phyloP scores from a whole-genome alignment of 208 protist species.

The Tritrichomonas musculus region DNA sequence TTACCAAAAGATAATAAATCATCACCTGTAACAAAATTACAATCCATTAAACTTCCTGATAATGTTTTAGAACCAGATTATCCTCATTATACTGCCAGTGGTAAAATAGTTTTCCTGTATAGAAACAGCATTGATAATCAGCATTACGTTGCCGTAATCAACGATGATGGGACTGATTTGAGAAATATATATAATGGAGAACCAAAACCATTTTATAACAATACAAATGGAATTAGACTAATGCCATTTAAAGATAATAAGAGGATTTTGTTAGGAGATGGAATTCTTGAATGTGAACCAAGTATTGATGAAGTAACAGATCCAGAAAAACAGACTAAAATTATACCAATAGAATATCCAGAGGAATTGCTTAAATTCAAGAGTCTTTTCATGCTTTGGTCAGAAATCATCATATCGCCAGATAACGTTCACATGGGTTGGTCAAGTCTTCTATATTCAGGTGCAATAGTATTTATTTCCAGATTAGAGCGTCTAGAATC shows the following conservation, averaged over 20 bases:
- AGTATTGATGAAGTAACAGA: not conserved
- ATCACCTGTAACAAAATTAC: too few relatives aligned
- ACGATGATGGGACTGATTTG: not conserved
- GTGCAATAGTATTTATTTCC: not conserved
- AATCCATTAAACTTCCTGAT: too few relatives aligned
- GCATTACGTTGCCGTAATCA: not conserved
- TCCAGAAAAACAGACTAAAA: not conserved
- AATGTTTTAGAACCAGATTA: too few relatives aligned
- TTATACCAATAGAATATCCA: not conserved
- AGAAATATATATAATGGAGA: not conserved
- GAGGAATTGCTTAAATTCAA: not conserved
- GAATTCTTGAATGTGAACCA: not conserved
- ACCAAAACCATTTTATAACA: not conserved
- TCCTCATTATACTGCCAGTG: too few relatives aligned
- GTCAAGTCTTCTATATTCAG: not conserved
- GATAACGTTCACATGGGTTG: not conserved
- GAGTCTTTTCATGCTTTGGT: not conserved
- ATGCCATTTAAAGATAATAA: constrained; percentile 23
- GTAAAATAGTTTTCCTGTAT: too few relatives aligned
- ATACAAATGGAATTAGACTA: not conserved
- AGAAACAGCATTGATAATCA: not conserved
- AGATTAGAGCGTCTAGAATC: not conserved
- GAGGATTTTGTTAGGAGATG: not conserved
- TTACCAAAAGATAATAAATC: too few relatives aligned
- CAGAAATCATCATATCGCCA: not conserved